These are phyloP conservation scores for Wickerhamomyces tratensis DNA, from an alignment of 805 yeast genomes.

Conservation along the genomic window DNA sequence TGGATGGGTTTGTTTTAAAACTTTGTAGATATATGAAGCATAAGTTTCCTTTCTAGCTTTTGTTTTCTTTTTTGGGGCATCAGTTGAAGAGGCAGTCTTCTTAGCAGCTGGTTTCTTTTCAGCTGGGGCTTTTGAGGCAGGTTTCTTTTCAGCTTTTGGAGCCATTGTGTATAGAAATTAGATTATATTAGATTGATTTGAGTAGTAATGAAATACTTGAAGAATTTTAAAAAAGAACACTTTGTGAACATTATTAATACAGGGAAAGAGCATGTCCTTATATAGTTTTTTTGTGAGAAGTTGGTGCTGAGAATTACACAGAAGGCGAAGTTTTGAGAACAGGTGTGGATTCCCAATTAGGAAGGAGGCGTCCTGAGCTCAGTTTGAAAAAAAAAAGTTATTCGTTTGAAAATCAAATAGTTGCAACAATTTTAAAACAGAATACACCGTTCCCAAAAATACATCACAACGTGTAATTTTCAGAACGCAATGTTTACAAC, in stretches of 20 bases:
- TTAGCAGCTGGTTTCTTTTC: conserved; percentile 91
- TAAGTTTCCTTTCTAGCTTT: conserved; percentile 97
- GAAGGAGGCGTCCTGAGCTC: neutral
- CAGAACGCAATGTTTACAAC: conserved; percentile 2
- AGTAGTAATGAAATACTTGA: neutral
- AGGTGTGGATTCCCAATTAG: neutral
- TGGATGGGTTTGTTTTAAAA: conserved; percentile 97
- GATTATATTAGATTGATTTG: no score
- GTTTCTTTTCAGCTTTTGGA: conserved; percentile 51
- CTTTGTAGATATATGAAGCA: conserved; percentile 97
- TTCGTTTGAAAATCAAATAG: neutral
- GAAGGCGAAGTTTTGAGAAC: neutral
- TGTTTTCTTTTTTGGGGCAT: conserved; percentile 82
- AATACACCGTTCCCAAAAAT: conserved; percentile 3
- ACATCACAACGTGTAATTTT: conserved; percentile 5
- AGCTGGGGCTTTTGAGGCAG: conserved; percentile 96
- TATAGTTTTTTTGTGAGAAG: no score
- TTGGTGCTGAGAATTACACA: neutral
- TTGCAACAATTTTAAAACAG: neutral
- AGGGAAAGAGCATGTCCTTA: neutral
- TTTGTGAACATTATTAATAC: no score
- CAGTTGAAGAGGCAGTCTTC: conserved; percentile 76
- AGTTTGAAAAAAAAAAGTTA: conserved; percentile 1
- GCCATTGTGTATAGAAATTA: conserved; percentile 37
- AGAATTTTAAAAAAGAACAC: neutral